A percentile compares a stretch with the other conserved stretches of the same genome.
These are phyloP conservation scores for Coemansia sp. DNA, from an alignment of 371 early-diverging fungal species.

Conservation along the genomic window DNA sequence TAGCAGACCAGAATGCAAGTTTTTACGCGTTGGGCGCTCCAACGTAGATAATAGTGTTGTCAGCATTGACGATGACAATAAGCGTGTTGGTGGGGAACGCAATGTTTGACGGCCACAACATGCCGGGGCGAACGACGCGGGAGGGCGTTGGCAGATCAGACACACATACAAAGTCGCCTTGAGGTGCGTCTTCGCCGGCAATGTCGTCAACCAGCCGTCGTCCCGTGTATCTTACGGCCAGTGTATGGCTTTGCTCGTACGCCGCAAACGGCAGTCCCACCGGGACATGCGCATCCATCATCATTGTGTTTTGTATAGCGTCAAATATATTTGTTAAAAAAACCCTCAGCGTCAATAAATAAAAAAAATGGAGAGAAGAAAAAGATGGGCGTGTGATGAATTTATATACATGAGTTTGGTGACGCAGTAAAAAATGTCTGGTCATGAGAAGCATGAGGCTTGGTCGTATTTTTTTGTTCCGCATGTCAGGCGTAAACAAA, in stretches of 20 bases:
- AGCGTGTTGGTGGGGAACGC: slow-evolving; percentile 33
- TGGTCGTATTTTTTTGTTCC: too few relatives aligned
- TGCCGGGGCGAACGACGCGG: slow-evolving; percentile 37
- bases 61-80: slow-evolving; percentile 24
- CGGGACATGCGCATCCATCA: slow-evolving; percentile 29
- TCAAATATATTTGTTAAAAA: too few relatives aligned
- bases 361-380: neutral
- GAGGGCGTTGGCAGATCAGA: slow-evolving; percentile 37
- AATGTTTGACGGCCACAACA: slow-evolving; percentile 31
- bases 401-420: too few relatives aligned
- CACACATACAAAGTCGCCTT: slow-evolving; percentile 11
- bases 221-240: slow-evolving; percentile 29
- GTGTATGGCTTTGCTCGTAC: slow-evolving; percentile 15
- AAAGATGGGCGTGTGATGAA: neutral
- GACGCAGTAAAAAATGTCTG: too few relatives aligned
- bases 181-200: slow-evolving; percentile 35
- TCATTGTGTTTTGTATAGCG: slow-evolving; percentile 6
- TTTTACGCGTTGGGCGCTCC: slow-evolving; percentile 18
- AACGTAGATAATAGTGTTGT: slow-evolving; percentile 30
- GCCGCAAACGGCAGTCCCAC: slow-evolving; percentile 39
- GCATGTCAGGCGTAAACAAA: too few relatives aligned
- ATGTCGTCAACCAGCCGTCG: slow-evolving; percentile 40
- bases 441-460: too few relatives aligned
- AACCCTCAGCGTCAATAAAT: neutral
- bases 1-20: neutral